These are phyloP conservation scores for Trichoderma endophyticum DNA, from an alignment of 2,329 filamentous ascomycete genomes.

Conservation along the genomic window DNA sequence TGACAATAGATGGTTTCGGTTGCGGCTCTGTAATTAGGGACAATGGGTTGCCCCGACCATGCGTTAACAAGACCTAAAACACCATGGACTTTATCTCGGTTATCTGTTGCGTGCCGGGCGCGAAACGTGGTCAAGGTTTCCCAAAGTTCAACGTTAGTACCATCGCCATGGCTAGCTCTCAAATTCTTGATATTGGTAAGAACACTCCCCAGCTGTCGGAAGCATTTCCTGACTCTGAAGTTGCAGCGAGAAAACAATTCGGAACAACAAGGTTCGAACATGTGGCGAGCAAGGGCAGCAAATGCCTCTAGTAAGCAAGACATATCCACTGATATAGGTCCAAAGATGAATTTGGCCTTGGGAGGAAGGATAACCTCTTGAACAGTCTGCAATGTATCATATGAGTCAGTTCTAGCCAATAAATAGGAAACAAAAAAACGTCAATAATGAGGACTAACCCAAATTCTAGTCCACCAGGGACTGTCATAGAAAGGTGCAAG, in stretches of 20 bases:
- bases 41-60: background rate
- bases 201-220: background rate
- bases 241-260: background rate
- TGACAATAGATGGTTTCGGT: background rate
- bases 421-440: background rate
- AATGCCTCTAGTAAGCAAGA: background rate
- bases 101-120: background rate
- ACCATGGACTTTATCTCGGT: background rate
- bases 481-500: background rate
- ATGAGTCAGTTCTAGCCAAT: background rate
- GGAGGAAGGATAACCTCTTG: background rate
- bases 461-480: background rate
- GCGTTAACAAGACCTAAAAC: background rate
- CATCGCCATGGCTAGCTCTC: background rate
- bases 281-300: background rate
- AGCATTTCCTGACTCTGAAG: background rate
- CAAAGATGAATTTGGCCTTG: background rate
- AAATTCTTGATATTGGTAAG: background rate
- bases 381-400: background rate
- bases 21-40: background rate
- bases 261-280: background rate
- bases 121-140: background rate
- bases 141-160: background rate
- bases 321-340: background rate
- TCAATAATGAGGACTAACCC: background rate